A percentile compares a stretch with the other conserved stretches of the same genome.
Evolutionary conservation across 305 asterid genomes (phyloP).

Genomic region (Euphrasia arctica): DNA sequence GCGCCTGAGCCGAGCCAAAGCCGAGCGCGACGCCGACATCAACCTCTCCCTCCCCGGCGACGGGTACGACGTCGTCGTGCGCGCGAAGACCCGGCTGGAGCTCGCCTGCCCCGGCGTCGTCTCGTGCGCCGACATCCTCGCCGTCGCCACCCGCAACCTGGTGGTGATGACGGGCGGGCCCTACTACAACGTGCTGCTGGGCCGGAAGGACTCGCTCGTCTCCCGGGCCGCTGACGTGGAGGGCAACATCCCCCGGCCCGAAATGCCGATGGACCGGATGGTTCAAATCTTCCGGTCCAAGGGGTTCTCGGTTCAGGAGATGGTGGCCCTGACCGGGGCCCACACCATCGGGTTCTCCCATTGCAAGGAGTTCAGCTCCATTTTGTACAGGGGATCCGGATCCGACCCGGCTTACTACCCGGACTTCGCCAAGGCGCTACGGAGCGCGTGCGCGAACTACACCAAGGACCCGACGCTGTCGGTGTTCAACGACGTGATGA

Average conservation of each 20-base stretch:
- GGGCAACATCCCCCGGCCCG: constrained; percentile 66
- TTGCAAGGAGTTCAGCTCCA: constrained; percentile 77
- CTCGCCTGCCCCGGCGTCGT: constrained; percentile 82
- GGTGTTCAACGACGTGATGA: constrained; percentile 67
- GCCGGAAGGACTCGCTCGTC: constrained; percentile 59
- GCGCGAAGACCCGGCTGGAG: constrained; percentile 85
- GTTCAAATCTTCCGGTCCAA: constrained; percentile 51
- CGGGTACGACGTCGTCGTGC: constrained; percentile 82
- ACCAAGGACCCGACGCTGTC: constrained; percentile 62
- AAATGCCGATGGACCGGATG: constrained; percentile 57
- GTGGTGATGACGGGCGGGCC: constrained; percentile 89
- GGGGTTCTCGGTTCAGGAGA: constrained; percentile 67
- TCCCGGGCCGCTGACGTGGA: constrained; percentile 56
- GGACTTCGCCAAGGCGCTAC: constrained; percentile 53
- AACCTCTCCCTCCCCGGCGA: constrained; percentile 95
- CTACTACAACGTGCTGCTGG: constrained; percentile 53
- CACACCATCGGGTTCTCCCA: constrained; percentile 96
- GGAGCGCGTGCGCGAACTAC: constrained; percentile 56
- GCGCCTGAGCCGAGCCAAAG: constrained; percentile 41
- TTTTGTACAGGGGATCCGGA: constrained; percentile 41
- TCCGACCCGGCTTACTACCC: constrained; percentile 71
- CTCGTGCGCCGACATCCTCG: constrained; percentile 86
- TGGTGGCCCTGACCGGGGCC: constrained; percentile 87
- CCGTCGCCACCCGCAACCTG: constrained; percentile 82
- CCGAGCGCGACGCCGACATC: constrained; percentile 92